Evolutionary conservation across 192 early-diverging fungal species (phyloP), one percentile per base, ranked within the genome.

Genomic region (Podila epicladia): DNA sequence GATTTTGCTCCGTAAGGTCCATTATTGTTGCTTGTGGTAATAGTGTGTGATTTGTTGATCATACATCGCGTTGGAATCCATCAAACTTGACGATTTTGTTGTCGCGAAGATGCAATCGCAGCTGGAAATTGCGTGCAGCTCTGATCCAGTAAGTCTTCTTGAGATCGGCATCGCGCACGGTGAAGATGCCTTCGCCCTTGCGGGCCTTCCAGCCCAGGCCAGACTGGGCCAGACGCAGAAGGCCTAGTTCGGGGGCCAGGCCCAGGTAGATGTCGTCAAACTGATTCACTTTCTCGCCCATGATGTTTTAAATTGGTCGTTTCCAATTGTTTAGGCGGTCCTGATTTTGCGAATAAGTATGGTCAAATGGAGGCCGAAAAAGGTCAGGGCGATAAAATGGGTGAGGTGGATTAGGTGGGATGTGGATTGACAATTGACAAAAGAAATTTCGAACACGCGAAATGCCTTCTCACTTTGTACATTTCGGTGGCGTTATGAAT

Each of bases 31-130:
- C 6, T 7, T 19, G 19, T 24, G 53, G 9, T 55, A 2, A 12
- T 29, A 62, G 41, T 45, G 41, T 15, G 1, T 45, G 11, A 15
- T 45, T 45, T 45, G 41, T 15, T 45, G 41, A 45, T 45, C 41
- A 45, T 85, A 93, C 94, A 69, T 96, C 94, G 59, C 84, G 82
- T 15, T 85, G 83, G 69, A 99, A 97, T 19, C 95, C 95, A 86
- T 98, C 97, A 85, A 99, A 96, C 84, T 94, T 96, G 60, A 89
- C 84, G 37, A 94, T 84, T 4, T 76, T 85, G 22, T 93, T 93
- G 72, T 93, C 93, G 45, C 92, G 93, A 33, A 90, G 83, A 55
- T 88, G 85, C 58, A 99, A 86, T 37, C 94, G 86, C 55, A 98
- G 85, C 67, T 95, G 91, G 75, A 92, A 97, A 37, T 94, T 94